These are phyloP conservation scores for Ogataea polymorpha DNA, from an alignment of 805 yeast species.

Conservation along the genomic window DNA sequence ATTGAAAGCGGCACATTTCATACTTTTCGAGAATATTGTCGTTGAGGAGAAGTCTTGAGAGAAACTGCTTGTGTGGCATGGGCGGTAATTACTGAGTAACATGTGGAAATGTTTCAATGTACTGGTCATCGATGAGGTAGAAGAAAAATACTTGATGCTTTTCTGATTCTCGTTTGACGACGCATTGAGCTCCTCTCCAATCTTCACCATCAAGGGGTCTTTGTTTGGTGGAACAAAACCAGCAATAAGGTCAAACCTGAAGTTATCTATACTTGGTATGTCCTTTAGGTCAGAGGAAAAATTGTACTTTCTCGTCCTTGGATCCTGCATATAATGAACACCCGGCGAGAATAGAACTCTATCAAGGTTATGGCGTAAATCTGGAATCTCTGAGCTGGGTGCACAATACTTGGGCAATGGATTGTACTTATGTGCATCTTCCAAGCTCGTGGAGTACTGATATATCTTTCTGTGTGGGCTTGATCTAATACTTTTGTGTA, in stretches of 20 bases:
- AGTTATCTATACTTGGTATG: constrained; percentile 61
- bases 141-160: constrained; percentile 54
- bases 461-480: not conserved
- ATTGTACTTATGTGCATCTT: constrained; percentile 11
- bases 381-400: constrained; percentile 40
- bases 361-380: constrained; percentile 62
- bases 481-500: not conserved
- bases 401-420: constrained; percentile 20
- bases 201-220: constrained; percentile 49
- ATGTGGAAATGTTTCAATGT: constrained; percentile 71
- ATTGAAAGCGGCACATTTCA: constrained; percentile 51
- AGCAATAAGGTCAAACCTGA: constrained; percentile 56
- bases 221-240: constrained; percentile 63
- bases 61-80: constrained; percentile 43
- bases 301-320: constrained; percentile 70
- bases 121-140: constrained; percentile 87
- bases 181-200: constrained; percentile 38
- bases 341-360: constrained; percentile 78
- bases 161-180: not conserved
- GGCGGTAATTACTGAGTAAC: constrained; percentile 59
- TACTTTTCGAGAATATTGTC: constrained; percentile 38
- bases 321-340: constrained; percentile 74
- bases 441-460: not conserved
- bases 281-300: constrained; percentile 58
- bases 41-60: constrained; percentile 43